Evolutionary conservation across 208 protist species (phyloP), one percentile per base, ranked within the genome.

Genomic region (Leishmania martiniquensis): DNA sequence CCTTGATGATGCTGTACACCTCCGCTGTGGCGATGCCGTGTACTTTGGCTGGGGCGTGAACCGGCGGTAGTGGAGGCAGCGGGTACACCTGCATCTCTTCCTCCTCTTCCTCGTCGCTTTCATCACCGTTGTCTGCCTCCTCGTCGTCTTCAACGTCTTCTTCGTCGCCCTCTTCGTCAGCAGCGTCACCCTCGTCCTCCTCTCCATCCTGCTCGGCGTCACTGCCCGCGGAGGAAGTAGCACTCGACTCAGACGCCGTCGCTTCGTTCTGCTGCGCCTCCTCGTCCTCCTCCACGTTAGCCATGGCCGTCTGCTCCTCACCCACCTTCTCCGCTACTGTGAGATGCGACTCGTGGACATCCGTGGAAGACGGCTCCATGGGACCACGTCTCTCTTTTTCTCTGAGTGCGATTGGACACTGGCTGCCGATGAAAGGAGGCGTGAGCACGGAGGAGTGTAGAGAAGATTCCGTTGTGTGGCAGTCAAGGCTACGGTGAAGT

Each of bases 1-100:
- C 86, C 57, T 76, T 83, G 47, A 96, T 90, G 55, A 93, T 90
- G 78, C 85, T 88, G 83, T 96, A 96, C 29, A 94, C 83, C 51
- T 93, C 92, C 6, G 78, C 66, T 5, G 84, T 83, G 59, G 74
- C 81, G 68, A 93, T 82, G 71, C 85, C 92, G 59, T 91, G 77
- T 10, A 96, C 81, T 15, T 83, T 84, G 15, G 78, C 52, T 49
- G 92, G 84, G 25, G 82, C 80, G 59, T 82, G 59, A 49, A 87
- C 86, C 5, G 88, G 87, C 9, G 92, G 88, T 4, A 96, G 85
- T 6, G 89, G 88, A 9, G 92, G 89, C 54, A 94, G 83, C 1
- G 81, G 75, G 74, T 84, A 87, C 32, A 80, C 67, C 44, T 78
- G 69, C 32, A 63, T 51, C 25, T 84, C 80, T 54, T 84, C 76